Evolutionary conservation across 805 yeast species (phyloP).

Genomic region (Candida tallmaniae): DNA sequence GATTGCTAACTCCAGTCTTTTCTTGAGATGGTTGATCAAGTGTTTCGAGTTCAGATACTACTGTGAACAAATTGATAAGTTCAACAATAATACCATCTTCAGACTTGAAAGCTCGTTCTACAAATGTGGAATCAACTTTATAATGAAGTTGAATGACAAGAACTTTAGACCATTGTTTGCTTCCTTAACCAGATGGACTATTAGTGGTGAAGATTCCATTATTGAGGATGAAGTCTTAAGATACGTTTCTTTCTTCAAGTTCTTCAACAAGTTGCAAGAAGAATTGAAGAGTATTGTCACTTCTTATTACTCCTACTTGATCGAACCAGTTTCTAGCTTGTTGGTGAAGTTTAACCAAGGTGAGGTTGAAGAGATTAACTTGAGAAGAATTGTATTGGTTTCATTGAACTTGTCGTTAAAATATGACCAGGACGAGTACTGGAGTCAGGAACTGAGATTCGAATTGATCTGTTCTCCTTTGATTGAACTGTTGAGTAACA

Average conservation of each 20-base stretch:
- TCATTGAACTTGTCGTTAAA: slow-evolving; percentile 79
- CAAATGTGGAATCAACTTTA: slow-evolving; percentile 66
- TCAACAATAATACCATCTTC: slow-evolving; percentile 69
- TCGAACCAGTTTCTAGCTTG: slow-evolving; percentile 64
- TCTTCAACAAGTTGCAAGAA: slow-evolving; percentile 81
- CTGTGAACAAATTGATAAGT: slow-evolving; percentile 31
- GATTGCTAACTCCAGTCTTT: slow-evolving; percentile 59
- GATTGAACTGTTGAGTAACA: slow-evolving; percentile 57
- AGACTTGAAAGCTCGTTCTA: slow-evolving; percentile 78
- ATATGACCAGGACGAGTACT: slow-evolving; percentile 89
- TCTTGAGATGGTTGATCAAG: slow-evolving; percentile 63
- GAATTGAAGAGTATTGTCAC: slow-evolving; percentile 84
- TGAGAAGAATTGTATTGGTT: slow-evolving; percentile 69
- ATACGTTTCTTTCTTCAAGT: slow-evolving; percentile 72
- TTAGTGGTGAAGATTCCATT: slow-evolving; percentile 70
- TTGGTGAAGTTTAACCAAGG: slow-evolving; percentile 46
- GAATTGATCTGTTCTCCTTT: slow-evolving; percentile 63
- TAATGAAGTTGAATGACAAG: slow-evolving; percentile 90
- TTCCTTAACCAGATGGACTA: slow-evolving; percentile 84
- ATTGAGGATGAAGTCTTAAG: slow-evolving; percentile 49
- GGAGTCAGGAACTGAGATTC: slow-evolving; percentile 87
- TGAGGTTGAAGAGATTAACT: slow-evolving; percentile 40
- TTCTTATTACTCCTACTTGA: slow-evolving; percentile 75
- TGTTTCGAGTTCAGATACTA: slow-evolving; percentile 64
- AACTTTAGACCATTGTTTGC: slow-evolving; percentile 91